A percentile compares a stretch with the other conserved stretches of the same genome.
Conservation (phyloP, 2,329 filamentous ascomycete species). For the Lasiodiplodia sp. region DNA sequence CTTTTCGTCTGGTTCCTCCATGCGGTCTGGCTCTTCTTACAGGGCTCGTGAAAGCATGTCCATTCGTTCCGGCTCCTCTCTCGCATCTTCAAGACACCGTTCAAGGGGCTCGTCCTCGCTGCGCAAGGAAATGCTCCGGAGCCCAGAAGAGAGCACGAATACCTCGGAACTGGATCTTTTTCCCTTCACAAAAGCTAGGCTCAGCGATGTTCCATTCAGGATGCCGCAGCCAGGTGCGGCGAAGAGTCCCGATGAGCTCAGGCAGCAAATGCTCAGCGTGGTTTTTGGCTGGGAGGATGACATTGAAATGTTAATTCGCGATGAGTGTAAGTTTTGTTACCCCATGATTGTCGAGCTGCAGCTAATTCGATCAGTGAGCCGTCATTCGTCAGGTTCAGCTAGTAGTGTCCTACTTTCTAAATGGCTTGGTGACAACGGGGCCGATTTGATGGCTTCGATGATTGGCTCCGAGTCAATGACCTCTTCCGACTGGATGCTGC, state of each 20-base stretch:
- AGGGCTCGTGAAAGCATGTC: conserved; percentile 63
- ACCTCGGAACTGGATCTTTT: conserved; percentile 75
- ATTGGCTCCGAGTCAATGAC: conserved; percentile 83
- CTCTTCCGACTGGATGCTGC: conserved; percentile 94
- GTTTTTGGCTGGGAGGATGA: conserved; percentile 96
- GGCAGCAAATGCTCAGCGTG: conserved; percentile 87
- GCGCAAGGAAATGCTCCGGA: conserved; percentile 80
- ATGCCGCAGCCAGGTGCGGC: conserved; percentile 64
- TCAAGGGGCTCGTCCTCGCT: conserved; percentile 65
- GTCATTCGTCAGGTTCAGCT: conserved; percentile 76
- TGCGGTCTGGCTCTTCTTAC: conserved; percentile 45
- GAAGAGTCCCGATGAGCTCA: conserved; percentile 72
- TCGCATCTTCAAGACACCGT: conserved; percentile 46
- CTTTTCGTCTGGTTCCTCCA: conserved; percentile 71
- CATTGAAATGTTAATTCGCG: conserved; percentile 78
- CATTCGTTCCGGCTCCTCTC: conserved; percentile 60
- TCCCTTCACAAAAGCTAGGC: conserved; percentile 79
- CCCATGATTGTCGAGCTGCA: background rate
- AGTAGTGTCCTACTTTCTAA: conserved; percentile 84
- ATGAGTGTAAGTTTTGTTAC: conserved; percentile 67
- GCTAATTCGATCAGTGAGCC: conserved; percentile 60
- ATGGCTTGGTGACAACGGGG: conserved; percentile 88
- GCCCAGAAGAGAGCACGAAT: conserved; percentile 72
- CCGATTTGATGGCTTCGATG: conserved; percentile 81
- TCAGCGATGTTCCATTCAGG: conserved; percentile 84